These are phyloP conservation scores for Ammopiptanthus mongolicus DNA, from an alignment of 306 rosid genomes.

Conservation along the genomic window DNA sequence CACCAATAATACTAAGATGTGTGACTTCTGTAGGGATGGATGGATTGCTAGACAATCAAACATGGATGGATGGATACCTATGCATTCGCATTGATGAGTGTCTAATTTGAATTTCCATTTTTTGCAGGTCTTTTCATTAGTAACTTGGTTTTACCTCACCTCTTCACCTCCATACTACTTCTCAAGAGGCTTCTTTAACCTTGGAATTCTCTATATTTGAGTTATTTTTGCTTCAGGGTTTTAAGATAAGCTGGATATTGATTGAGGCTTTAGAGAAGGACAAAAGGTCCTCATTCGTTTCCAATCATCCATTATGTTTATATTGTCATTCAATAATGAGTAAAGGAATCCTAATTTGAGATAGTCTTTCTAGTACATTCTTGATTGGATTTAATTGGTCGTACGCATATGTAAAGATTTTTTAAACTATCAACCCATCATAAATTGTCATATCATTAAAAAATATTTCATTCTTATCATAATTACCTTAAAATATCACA, in stretches of 20 bases:
- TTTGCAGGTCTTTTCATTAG: constrained; percentile 27
- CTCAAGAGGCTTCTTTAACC: constrained; percentile 25
- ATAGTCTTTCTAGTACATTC: constrained; percentile 1
- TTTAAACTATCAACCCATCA: too few species aligned
- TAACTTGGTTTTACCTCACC: constrained; percentile 30
- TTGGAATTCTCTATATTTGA: not conserved
- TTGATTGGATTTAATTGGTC: too few species aligned
- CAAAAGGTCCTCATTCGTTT: not conserved
- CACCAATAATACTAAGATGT: not conserved
- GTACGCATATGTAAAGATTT: too few species aligned
- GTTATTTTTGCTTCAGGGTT: constrained; percentile 9
- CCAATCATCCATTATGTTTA: constrained; percentile 9
- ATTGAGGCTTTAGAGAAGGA: constrained; percentile 1
- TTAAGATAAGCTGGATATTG: constrained; percentile 4
- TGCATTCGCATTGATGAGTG: not conserved
- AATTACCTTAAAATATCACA: too few species aligned
- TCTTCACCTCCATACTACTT: constrained; percentile 25
- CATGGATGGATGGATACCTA: not conserved
- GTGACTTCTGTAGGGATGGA: not conserved
- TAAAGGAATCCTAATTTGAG: not conserved
- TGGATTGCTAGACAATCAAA: not conserved
- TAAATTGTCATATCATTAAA: too few species aligned
- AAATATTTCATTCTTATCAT: too few species aligned
- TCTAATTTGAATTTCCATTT: constrained; percentile 2
- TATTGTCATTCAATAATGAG: not conserved